Evolutionary conservation across 106 monocot genomes (phyloP).

Genomic region (Dendrobium officinale): DNA sequence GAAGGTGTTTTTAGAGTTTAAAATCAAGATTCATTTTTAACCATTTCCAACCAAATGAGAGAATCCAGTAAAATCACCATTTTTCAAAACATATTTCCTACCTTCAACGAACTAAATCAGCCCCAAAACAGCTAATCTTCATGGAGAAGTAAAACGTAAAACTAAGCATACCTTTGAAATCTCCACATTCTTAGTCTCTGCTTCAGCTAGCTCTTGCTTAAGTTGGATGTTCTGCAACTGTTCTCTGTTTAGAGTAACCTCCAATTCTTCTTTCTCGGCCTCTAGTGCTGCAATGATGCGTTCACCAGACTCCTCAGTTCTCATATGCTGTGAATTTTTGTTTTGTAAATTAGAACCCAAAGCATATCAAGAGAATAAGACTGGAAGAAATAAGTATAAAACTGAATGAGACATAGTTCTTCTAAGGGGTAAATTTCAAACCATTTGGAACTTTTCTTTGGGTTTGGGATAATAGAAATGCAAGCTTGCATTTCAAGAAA

Average conservation of each 20-base stretch:
- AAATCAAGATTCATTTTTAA: too few species aligned
- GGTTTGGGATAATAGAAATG: not conserved
- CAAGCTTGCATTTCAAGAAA: not conserved
- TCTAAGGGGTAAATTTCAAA: not conserved
- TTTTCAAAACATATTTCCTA: too few species aligned
- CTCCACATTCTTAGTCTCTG: conserved; percentile 54
- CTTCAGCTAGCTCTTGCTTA: conserved; percentile 63
- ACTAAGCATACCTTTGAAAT: conserved; percentile 56
- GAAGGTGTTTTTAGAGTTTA: too few species aligned
- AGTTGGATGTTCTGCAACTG: conserved; percentile 54
- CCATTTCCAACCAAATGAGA: too few species aligned
- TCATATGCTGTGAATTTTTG: conserved; percentile 28
- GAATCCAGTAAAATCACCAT: too few species aligned
- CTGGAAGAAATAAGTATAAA: not conserved
- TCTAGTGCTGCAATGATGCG: conserved; percentile 31
- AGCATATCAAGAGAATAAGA: not conserved
- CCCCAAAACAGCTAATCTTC: too few species aligned
- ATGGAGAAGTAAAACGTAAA: not conserved
- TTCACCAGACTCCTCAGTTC: conserved; percentile 36
- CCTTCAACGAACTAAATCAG: too few species aligned
- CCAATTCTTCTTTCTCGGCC: conserved; percentile 70
- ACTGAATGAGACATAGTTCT: not conserved
- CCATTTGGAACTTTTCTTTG: not conserved
- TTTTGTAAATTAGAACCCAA: not conserved
- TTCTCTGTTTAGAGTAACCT: conserved; percentile 52